Conservation (phyloP, 371 early-diverging fungal genomes). For the Mortierella sp. region DNA sequence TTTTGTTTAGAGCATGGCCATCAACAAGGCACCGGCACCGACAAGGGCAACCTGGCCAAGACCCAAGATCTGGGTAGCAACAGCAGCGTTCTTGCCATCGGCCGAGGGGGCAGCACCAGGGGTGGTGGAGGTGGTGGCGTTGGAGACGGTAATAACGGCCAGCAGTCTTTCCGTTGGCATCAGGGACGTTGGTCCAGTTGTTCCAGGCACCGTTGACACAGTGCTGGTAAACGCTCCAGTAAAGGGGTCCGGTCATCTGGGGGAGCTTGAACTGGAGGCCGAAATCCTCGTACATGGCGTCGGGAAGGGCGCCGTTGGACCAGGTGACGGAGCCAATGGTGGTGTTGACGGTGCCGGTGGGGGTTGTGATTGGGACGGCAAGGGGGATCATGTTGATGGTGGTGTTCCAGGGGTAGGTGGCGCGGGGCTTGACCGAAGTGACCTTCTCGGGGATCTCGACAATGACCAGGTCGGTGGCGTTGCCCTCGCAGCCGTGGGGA, state of each 20-base stretch:
- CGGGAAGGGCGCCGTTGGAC: slow-evolving; percentile 42
- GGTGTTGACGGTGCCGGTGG: slow-evolving; percentile 48
- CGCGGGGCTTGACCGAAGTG: slow-evolving; percentile 48
- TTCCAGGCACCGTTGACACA: slow-evolving; percentile 52
- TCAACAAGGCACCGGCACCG: slow-evolving; percentile 39
- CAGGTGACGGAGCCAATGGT: slow-evolving; percentile 55
- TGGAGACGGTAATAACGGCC: slow-evolving; percentile 40
- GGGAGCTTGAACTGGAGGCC: slow-evolving; percentile 57
- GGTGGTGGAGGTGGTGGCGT: slow-evolving; percentile 26
- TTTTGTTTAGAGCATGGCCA: slow-evolving; percentile 36
- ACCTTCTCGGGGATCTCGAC: slow-evolving; percentile 56
- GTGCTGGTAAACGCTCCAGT: slow-evolving; percentile 56
- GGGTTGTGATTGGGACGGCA: slow-evolving; percentile 42
- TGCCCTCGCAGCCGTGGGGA: slow-evolving; percentile 55
- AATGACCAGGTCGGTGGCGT: slow-evolving; percentile 46
- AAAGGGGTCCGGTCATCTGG: slow-evolving; percentile 38
- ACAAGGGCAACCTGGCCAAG: slow-evolving; percentile 22
- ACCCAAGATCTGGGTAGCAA: slow-evolving; percentile 19
- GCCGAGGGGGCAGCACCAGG: neutral
- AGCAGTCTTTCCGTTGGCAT: slow-evolving; percentile 40
- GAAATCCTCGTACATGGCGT: slow-evolving; percentile 55
- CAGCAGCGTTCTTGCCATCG: slow-evolving; percentile 24
- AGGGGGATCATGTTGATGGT: slow-evolving; percentile 54
- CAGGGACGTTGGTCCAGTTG: slow-evolving; percentile 56
- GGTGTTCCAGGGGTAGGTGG: slow-evolving; percentile 40